phyloP scores from a whole-genome alignment of 306 rosid species.

The Cucurbita ficifolia region DNA sequence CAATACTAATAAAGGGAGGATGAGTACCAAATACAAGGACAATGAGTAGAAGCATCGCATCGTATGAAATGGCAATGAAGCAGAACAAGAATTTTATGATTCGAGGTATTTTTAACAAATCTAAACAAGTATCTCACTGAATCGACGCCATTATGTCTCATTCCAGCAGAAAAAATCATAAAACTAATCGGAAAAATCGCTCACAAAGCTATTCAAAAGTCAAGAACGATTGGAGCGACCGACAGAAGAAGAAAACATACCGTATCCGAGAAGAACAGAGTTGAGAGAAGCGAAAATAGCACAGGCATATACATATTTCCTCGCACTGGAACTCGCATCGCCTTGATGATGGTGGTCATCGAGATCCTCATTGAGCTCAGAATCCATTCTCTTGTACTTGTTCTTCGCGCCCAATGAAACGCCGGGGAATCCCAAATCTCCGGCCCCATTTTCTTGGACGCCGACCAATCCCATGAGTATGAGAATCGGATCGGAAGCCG shows the following conservation, averaged over 20 bases:
- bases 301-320: slow-evolving; percentile 71
- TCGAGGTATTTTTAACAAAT: background rate
- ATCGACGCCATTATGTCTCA: background rate
- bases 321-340: slow-evolving; percentile 26
- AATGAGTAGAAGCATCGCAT: too few relatives aligned
- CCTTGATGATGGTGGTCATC: slow-evolving; percentile 32
- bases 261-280: slow-evolving; percentile 92
- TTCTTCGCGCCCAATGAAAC: slow-evolving; percentile 60
- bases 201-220: background rate
- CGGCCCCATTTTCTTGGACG: slow-evolving; percentile 46
- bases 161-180: background rate
- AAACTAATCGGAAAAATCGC: background rate
- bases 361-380: slow-evolving; percentile 31
- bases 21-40: background rate
- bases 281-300: slow-evolving; percentile 92
- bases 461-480: slow-evolving; percentile 36
- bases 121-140: background rate
- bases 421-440: slow-evolving; percentile 47
- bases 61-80: background rate
- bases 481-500: background rate
- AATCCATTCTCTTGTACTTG: slow-evolving; percentile 64
- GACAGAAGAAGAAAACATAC: slow-evolving; percentile 21
- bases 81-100: background rate
- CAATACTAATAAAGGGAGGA: background rate
- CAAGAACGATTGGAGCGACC: background rate